These are phyloP conservation scores for Cladosporium austrohemisphaericum DNA, from an alignment of 2,329 filamentous ascomycete genomes.

Conservation along the genomic window DNA sequence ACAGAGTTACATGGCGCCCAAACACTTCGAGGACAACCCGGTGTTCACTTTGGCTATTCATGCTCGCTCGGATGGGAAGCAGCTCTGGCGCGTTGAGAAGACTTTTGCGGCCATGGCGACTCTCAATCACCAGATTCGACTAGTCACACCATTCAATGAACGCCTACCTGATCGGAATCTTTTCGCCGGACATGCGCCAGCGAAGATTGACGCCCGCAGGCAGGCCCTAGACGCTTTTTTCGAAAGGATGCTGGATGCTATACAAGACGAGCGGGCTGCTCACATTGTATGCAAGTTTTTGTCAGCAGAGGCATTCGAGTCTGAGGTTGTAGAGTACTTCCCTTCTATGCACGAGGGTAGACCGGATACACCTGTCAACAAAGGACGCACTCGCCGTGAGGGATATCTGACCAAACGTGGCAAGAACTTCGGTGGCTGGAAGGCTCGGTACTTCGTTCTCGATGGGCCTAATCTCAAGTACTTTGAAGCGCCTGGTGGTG, in stretches of 20 bases:
- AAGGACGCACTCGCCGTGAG: constrained; percentile 68
- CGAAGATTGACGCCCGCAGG: constrained; percentile 84
- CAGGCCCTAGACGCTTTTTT: constrained; percentile 79
- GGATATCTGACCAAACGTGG: constrained; percentile 95
- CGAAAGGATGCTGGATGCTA: constrained; percentile 77
- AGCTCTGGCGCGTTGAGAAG: constrained; percentile 94
- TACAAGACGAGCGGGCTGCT: constrained; percentile 72
- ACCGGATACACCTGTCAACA: constrained; percentile 46
- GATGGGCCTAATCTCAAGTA: constrained; percentile 76
- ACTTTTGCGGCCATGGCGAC: constrained; percentile 76
- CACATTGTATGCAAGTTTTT: constrained; percentile 83
- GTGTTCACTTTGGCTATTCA: constrained; percentile 89
- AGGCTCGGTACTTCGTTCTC: constrained; percentile 71
- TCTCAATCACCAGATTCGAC: constrained; percentile 76
- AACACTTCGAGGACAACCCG: constrained; percentile 80
- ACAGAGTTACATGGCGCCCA: constrained; percentile 75
- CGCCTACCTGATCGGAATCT: constrained; percentile 79
- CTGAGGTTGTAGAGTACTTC: constrained; percentile 50
- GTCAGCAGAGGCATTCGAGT: constrained; percentile 59
- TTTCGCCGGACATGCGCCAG: constrained; percentile 89
- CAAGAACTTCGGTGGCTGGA: constrained; percentile 99
- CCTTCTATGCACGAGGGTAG: constrained; percentile 29
- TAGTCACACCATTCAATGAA: constrained; percentile 66
- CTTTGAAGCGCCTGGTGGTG: constrained; percentile 84
- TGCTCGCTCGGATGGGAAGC: constrained; percentile 68